Base-by-base conservation (phyloP, 2,329 filamentous ascomycete genomes). In the Aureobasidium namibiae region DNA sequence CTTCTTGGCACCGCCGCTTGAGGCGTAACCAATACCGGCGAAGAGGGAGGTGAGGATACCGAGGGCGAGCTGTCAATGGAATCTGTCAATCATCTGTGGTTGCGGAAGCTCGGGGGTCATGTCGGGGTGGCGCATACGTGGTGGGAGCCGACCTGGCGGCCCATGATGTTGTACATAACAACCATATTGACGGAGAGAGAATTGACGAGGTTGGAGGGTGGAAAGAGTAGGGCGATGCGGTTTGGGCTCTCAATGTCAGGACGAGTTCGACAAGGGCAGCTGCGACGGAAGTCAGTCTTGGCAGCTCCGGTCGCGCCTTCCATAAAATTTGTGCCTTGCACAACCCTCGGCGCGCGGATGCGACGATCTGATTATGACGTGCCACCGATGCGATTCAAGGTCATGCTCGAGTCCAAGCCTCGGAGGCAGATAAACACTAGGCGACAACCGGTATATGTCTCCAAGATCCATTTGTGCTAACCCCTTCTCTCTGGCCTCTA, bases 61-160 rank as follows among this genome's bases (percentile, higher is more conserved):
- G 69, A 86, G 85, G 63, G 84, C 75, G 69, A 87, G 82, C 84
- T 87, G 53, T 31, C 36, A 31, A 13, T 39, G 5, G 21, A 29
- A 23, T 57, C 39, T 57, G 54, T 57, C 33, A 46, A 46, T 57
- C 23, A 45, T 61, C 42, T 56, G 56, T 7, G 6, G 16, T 21
- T 7, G 48, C 41, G 41, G 11, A 10, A 34, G n/a, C 14, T 59
- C 16, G 44, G 34, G 26, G 36, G 14, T 38, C 45, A 36, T 42
- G 53, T 23, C 31, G 50, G 49, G 46, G 23, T 48, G 29, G 61
- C 61, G 75, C 78, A 64, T 75, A 81, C 78, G 64, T 77, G 69
- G 71, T 81, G 78, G 62, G 78, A 80, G 72, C 78, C 78, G 68
- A 81, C 75, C 73, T 80, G 75, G 66, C 77, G 75, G 72, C 78